phyloP scores from a whole-genome alignment of 164 flowering plant species.

The Hamamelis virginiana region DNA sequence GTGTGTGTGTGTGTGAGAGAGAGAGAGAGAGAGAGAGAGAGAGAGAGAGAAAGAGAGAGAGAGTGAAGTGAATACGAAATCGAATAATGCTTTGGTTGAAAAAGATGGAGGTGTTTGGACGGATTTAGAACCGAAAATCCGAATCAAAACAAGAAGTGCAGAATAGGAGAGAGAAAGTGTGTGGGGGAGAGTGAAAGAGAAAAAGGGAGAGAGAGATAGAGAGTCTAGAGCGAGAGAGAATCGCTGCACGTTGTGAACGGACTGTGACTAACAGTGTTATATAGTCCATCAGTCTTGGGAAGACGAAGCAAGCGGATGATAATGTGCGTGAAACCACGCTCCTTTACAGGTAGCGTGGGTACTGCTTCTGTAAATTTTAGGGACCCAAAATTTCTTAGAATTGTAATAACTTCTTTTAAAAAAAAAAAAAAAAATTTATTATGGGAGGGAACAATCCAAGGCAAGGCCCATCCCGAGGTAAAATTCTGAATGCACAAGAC shows the following conservation, averaged over 20 bases:
- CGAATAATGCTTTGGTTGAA: slow-evolving; percentile 20
- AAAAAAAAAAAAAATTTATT: too few species aligned
- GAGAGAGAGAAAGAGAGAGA: neutral
- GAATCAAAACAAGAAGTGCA: slow-evolving; percentile 32
- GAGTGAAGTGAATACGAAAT: slow-evolving; percentile 9
- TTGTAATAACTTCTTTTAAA: too few species aligned
- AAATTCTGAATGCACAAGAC: too few species aligned
- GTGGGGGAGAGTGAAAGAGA: slow-evolving; percentile 15
- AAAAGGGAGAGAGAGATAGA: slow-evolving; percentile 7
- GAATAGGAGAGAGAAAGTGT: slow-evolving; percentile 27
- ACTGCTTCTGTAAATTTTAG: too few species aligned
- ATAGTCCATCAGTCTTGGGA: neutral
- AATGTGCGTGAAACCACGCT: too few species aligned
- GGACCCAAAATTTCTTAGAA: too few species aligned
- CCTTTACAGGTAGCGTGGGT: too few species aligned
- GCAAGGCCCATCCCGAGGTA: too few species aligned
- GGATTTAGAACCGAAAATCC: slow-evolving; percentile 19
- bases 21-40: slow-evolving; percentile 1
- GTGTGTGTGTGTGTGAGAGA: slow-evolving; percentile 1
- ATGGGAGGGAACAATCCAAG: too few species aligned
- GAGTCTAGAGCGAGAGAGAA: slow-evolving; percentile 20
- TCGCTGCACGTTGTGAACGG: neutral
- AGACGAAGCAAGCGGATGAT: neutral
- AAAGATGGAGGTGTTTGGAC: slow-evolving; percentile 18
- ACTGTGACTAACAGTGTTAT: neutral